Conservation (phyloP, 2,329 filamentous ascomycete genomes). For the Xylariaceae sp. region DNA sequence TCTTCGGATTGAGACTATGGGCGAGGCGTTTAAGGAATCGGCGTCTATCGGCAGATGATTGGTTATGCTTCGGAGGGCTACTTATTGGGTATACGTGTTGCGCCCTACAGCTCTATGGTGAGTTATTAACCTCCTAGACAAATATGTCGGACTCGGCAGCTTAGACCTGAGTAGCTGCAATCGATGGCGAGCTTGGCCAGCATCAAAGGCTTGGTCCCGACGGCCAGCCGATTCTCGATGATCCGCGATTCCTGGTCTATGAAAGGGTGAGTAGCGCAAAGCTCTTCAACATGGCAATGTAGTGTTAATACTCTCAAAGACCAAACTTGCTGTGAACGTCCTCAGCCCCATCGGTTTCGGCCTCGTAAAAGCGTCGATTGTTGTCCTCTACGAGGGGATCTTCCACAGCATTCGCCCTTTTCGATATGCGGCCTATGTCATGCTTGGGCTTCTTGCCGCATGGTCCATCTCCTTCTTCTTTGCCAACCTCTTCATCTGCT, state of each 20-base stretch:
- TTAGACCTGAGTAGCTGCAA: constrained; percentile 11
- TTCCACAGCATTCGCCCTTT: constrained; percentile 17
- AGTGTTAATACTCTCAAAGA: constrained; percentile 9
- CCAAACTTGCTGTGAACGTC: constrained; percentile 23
- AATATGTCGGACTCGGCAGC: background rate
- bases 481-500: constrained; percentile 28
- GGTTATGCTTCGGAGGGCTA: constrained; percentile 11
- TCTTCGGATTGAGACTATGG: constrained; percentile 18
- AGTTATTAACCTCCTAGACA: background rate
- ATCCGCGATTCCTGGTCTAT: constrained; percentile 21
- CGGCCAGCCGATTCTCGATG: constrained; percentile 19
- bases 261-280: constrained; percentile 18
- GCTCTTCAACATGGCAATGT: no score
- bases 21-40: constrained; percentile 14
- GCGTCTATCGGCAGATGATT: constrained; percentile 16
- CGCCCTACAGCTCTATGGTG: constrained; percentile 15
- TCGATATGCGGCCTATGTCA: constrained; percentile 12
- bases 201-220: constrained; percentile 18
- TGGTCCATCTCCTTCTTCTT: constrained; percentile 28
- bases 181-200: constrained; percentile 21
- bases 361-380: constrained; percentile 22
- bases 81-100: constrained; percentile 15
- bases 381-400: constrained; percentile 22
- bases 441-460: constrained; percentile 15
- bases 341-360: constrained; percentile 20